These are phyloP conservation scores for Suhomyces prunicola DNA, from an alignment of 805 yeast genomes.

Conservation along the genomic window DNA sequence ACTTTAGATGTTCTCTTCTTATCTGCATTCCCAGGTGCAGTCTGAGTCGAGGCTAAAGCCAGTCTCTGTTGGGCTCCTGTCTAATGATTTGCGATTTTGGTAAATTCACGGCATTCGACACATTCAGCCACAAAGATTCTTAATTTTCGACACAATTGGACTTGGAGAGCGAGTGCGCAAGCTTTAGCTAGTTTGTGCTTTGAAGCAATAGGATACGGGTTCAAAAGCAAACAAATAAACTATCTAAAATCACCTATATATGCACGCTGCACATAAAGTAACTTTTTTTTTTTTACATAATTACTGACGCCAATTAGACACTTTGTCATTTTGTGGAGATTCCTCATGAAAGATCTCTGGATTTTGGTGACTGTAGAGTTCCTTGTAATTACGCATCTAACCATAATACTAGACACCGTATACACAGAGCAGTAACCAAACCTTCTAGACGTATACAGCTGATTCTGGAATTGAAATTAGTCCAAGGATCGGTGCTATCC, in stretches of 20 bases:
- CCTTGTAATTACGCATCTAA: neutral
- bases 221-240: neutral
- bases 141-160: neutral
- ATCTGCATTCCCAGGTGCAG: neutral
- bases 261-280: neutral
- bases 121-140: neutral
- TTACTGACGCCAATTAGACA: neutral
- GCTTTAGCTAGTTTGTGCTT: neutral
- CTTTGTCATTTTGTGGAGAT: neutral
- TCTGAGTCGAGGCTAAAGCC: neutral
- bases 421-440: neutral
- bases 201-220: neutral
- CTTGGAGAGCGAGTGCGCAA: neutral
- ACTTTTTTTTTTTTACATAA: neutral
- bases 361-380: neutral
- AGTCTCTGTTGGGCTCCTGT: neutral
- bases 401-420: neutral
- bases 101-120: neutral
- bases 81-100: neutral
- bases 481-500: neutral
- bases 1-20: neutral
- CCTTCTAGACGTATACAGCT: neutral
- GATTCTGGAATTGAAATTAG: neutral
- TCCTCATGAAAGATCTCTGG: neutral
- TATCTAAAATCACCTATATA: neutral